These are phyloP conservation scores for Epichloe coenophiala DNA, from an alignment of 2,329 filamentous ascomycete species.

Conservation along the genomic window DNA sequence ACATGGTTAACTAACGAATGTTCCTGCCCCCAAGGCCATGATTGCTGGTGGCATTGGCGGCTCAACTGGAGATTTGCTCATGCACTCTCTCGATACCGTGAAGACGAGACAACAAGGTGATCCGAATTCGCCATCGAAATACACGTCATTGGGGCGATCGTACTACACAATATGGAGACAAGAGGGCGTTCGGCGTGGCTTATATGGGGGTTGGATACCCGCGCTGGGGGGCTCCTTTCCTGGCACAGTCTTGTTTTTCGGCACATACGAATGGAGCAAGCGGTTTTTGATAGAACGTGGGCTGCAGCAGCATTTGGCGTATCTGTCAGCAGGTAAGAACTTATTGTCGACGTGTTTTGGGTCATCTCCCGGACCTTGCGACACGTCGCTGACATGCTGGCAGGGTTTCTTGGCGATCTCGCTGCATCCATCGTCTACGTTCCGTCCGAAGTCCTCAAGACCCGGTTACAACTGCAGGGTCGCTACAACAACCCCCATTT, in stretches of 20 bases:
- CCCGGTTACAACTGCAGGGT: constrained; percentile 87
- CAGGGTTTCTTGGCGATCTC: constrained; percentile 84
- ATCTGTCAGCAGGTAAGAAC: constrained; percentile 62
- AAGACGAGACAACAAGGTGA: constrained; percentile 97
- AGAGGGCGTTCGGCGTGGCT: constrained; percentile 70
- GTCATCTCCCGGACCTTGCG: not conserved
- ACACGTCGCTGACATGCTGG: not conserved
- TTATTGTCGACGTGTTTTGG: not conserved
- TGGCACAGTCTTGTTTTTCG: constrained; percentile 90
- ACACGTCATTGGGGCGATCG: constrained; percentile 77
- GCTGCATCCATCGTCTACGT: constrained; percentile 90
- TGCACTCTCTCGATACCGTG: constrained; percentile 97
- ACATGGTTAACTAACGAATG: not conserved
- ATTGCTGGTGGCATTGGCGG: constrained; percentile 87
- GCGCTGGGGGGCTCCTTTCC: constrained; percentile 92
- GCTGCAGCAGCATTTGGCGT: constrained; percentile 69
- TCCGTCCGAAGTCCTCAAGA: constrained; percentile 94
- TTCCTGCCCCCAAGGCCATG: constrained; percentile 55
- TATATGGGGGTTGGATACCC: constrained; percentile 89
- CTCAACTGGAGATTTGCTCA: constrained; percentile 87
- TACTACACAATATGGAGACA: constrained; percentile 90
- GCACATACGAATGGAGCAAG: constrained; percentile 92
- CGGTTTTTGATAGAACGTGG: constrained; percentile 74
- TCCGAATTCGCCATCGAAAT: constrained; percentile 82
- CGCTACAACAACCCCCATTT: constrained; percentile 93